These are phyloP conservation scores for Balakata baccata DNA, from an alignment of 345 rosid genomes.

Conservation along the genomic window DNA sequence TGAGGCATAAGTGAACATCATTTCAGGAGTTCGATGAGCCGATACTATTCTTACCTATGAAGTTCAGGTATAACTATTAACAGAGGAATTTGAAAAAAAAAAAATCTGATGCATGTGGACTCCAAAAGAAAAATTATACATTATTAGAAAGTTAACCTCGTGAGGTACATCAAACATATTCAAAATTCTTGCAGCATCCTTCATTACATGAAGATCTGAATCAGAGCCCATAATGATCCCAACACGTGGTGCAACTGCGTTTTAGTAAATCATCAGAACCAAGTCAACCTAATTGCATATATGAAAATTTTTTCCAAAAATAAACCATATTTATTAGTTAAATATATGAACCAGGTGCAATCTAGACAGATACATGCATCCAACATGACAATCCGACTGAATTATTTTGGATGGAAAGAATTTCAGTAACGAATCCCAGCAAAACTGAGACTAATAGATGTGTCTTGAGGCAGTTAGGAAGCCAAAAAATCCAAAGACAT, in stretches of 20 bases:
- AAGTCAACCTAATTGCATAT: conserved; percentile 5
- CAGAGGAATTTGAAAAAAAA: background rate
- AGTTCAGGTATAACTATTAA: background rate
- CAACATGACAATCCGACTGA: background rate
- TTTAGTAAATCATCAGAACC: conserved; percentile 18
- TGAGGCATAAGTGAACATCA: conserved; percentile 80
- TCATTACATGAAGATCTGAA: conserved; percentile 95
- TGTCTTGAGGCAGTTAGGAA: background rate
- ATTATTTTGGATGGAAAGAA: background rate
- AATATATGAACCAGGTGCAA: background rate
- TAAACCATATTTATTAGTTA: background rate
- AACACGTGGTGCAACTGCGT: conserved; percentile 62
- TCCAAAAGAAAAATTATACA: background rate
- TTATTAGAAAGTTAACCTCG: conserved; percentile 48
- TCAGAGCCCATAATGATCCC: conserved; percentile 97
- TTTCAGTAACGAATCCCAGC: too few species aligned
- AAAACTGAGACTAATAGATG: background rate
- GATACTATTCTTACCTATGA: conserved; percentile 75
- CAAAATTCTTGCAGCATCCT: conserved; percentile 76
- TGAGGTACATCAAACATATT: conserved; percentile 60
- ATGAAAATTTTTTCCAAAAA: background rate
- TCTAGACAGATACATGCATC: background rate
- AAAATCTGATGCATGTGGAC: background rate
- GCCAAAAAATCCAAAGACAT: background rate
- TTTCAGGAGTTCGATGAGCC: conserved; percentile 87